Conservation (phyloP, 2,329 filamentous ascomycete species). For the Colletotrichum ledebouriae region DNA sequence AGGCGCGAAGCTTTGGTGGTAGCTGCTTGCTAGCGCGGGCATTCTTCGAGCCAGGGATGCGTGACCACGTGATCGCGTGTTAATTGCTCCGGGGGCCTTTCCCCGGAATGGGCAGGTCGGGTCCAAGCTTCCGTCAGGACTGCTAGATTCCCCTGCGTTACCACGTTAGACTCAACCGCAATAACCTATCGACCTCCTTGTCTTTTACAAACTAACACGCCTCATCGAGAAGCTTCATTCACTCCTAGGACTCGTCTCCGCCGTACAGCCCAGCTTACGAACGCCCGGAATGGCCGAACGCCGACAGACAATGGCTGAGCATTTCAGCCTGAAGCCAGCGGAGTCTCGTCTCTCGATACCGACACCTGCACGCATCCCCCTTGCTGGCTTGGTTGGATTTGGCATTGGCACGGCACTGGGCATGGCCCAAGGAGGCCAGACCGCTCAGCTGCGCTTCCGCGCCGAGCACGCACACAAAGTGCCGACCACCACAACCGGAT, state of each 20-base stretch:
- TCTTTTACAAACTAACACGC: no score
- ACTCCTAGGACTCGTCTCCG: background rate
- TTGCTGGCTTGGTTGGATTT: conserved; percentile 74
- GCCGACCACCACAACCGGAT: conserved; percentile 84
- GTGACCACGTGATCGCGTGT: conserved; percentile 48
- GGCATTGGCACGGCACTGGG: conserved; percentile 79
- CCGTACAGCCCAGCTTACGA: background rate
- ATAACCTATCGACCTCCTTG: background rate
- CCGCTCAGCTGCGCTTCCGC: conserved; percentile 85
- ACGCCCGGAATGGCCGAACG: background rate
- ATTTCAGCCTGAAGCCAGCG: conserved; percentile 48
- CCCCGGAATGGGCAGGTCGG: conserved; percentile 5
- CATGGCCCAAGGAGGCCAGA: conserved; percentile 77
- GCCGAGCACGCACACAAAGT: conserved; percentile 97
- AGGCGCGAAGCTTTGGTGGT: background rate
- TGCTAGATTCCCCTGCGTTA: background rate
- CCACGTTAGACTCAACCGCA: background rate
- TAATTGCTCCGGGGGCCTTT: background rate
- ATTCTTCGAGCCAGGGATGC: conserved; percentile 36
- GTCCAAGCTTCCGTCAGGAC: conserved; percentile 25
- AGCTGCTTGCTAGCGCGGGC: conserved; percentile 26
- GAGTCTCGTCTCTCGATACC: conserved; percentile 72
- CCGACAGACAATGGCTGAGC: conserved; percentile 31
- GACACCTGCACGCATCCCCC: conserved; percentile 73
- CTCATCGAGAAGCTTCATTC: no score